Evolutionary conservation across 306 rosid genomes (phyloP), one percentile per base, ranked within the genome.

Genomic region (Parietaria judaica): DNA sequence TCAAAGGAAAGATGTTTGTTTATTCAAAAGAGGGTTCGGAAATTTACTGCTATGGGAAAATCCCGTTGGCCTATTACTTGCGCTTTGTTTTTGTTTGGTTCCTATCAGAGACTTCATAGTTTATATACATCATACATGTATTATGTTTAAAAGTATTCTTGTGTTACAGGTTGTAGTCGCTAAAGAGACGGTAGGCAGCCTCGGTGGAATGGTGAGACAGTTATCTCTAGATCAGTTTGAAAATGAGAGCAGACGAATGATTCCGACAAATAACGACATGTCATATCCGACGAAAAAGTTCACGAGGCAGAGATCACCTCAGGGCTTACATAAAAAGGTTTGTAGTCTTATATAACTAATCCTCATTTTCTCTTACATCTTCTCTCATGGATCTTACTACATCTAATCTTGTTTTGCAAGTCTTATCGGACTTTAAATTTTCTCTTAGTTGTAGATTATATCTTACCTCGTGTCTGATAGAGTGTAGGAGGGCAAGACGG

Each of bases 131-230:
- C 74, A 51, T 56, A 17, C 23, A 3, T 8, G 50, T 10, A n/a
- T 37, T 75, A 51, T 63, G 36, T 63, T 59, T 23, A 23, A 23
- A 23, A 23, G 31, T 23, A 23, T 43, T 74, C 66, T 69, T 66
- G 52, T 34, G 17, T 65, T 81, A 58, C 83, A 94, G 99, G 99
- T 94, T 66, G 99, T 94, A 60, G 99, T 94, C 69, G 99, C 99
- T 45, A 94, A 94, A 77, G 99, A 94, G 86, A 66, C 89, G 68
- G 79, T 88, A n/a, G 99, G 99, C 63, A 84, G 80, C 81, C 83
- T 94, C 66, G 94, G 97, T 76, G 97, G 99, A 69, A 78, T 94
- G 99, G 97, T 94, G 76, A 86, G 99, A 69, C 99, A 94, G 74
- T 76, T 94, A 74, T 94, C 99, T 3, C 78, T 94, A 53, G 99